Conservation (phyloP, 169 alveolate species). For the Theileria sp. region DNA sequence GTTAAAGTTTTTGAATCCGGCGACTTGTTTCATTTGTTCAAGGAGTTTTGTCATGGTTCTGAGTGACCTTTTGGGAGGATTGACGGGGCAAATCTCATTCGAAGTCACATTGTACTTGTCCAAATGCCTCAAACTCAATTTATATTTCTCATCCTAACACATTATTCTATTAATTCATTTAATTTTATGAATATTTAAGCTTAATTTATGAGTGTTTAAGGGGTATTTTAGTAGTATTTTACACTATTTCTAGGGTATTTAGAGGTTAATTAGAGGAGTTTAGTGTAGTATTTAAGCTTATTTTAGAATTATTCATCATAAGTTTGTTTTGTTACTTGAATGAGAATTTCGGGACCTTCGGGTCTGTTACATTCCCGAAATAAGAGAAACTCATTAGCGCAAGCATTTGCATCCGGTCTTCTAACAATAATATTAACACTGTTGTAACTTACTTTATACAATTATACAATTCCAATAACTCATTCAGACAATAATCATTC, state of each 20-base stretch:
- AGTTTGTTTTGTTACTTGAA: too few relatives aligned
- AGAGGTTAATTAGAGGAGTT: not conserved
- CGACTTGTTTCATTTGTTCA: conserved; percentile 35
- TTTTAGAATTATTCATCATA: too few relatives aligned
- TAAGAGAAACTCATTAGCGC: conserved; percentile 75
- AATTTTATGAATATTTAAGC: not conserved
- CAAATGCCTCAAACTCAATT: conserved; percentile 28
- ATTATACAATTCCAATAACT: conserved; percentile 61
- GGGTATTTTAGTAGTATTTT: too few relatives aligned
- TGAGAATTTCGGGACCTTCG: conserved; percentile 72
- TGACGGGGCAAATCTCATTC: conserved; percentile 47
- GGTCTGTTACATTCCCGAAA: conserved; percentile 80
- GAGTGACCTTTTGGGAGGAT: conserved; percentile 38
- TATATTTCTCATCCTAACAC: conserved; percentile 63
- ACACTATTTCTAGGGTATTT: too few relatives aligned
- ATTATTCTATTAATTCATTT: too few relatives aligned
- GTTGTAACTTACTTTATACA: conserved; percentile 67
- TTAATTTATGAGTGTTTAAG: too few relatives aligned
- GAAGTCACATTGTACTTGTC: conserved; percentile 54
- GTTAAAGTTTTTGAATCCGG: conserved; percentile 60
- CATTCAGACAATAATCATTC: conserved; percentile 70
- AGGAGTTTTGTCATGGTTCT: not conserved
- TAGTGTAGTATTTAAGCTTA: not conserved
- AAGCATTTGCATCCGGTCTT: conserved; percentile 68
- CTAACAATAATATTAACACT: conserved; percentile 24